phyloP scores from a whole-genome alignment of 1,139 yeast species.

The Spencermartinsiella ligniputridi region DNA sequence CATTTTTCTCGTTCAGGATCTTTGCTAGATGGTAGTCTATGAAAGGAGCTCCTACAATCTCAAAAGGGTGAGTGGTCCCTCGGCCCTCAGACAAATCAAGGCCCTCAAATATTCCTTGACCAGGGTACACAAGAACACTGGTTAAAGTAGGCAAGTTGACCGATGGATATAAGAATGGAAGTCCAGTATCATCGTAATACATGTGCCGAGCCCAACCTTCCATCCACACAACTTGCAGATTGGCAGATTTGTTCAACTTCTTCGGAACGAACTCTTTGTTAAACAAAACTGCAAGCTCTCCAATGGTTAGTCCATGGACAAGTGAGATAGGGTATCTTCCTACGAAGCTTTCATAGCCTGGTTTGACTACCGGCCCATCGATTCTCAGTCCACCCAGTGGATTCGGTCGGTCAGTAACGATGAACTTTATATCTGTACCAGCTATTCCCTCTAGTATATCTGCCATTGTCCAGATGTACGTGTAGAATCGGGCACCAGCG shows the following conservation, averaged over 20 bases:
- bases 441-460: conserved; percentile 15
- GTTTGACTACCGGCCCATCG: conserved; percentile 13
- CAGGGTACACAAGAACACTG: conserved; percentile 13
- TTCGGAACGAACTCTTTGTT: conserved; percentile 10
- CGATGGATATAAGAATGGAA: conserved; percentile 14
- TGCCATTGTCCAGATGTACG: conserved; percentile 16
- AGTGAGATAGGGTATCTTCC: conserved; percentile 14
- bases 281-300: conserved; percentile 14
- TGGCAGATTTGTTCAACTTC: conserved; percentile 9
- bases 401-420: conserved; percentile 14
- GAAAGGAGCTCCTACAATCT: conserved; percentile 15
- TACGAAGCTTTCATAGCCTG: conserved; percentile 12
- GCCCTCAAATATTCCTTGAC: conserved; percentile 15
- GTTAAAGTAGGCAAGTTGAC: conserved; percentile 14
- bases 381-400: conserved; percentile 13
- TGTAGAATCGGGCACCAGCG: conserved; percentile 15
- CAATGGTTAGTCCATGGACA: conserved; percentile 14
- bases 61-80: conserved; percentile 17
- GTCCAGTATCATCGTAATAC: conserved; percentile 14
- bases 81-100: conserved; percentile 13
- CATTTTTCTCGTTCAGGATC: conserved; percentile 3
- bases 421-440: conserved; percentile 12
- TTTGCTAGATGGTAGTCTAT: conserved; percentile 12
- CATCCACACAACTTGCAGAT: conserved; percentile 14
- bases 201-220: conserved; percentile 14